Evolutionary conservation across 495 filamentous ascomycete species (phyloP), one percentile per base, ranked within the genome.

Genomic region (Parachaetomium inaequale): DNA sequence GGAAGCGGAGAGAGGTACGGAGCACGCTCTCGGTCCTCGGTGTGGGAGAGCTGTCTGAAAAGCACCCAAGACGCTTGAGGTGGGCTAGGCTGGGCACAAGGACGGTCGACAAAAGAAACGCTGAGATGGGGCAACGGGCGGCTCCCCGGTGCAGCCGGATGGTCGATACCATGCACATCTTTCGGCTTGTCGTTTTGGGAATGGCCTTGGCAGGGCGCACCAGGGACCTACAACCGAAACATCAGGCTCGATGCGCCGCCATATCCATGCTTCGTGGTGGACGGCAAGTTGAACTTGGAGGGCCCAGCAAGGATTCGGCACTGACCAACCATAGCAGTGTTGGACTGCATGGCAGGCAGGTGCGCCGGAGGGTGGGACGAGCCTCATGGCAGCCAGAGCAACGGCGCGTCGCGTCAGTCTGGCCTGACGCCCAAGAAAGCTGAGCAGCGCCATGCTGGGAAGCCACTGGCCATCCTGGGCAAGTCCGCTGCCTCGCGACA

Each of bases 161-260:
- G 38, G 38, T 12, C 26, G 26, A 57, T 32, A 43, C 10, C 23
- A 11, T 7, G 11, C 23, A 25, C n/a, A 2, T 43, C 14, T 19
- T n/a, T 56, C 25, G 38, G 54, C 36, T 56, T 45, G 54, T 21
- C 38, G n/a, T 2, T 43, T 42, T 29, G 45, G 55, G 28, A 17
- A 28, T 12, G 7, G 42, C 19, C 47, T 50, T 63, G 61, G 61
- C 61, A 58, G 55, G 61, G 55, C 61, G 52, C 29, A 45, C 46
- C 23, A 19, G 36, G 56, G 26, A 51, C 53, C 50, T 46, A 36
- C 53, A 49, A 19, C 40, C 51, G 5, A 26, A 15, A 25, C 11
- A n/a, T 4, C 25, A 40, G 10, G 25, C n/a, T 31, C 31, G 36
- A 40, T 43, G 28, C 21, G 12, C 29, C 28, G 47, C 15, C 38